These are phyloP conservation scores for Scleromitrula shiraiana DNA, from an alignment of 2,329 filamentous ascomycete species.

Conservation along the genomic window DNA sequence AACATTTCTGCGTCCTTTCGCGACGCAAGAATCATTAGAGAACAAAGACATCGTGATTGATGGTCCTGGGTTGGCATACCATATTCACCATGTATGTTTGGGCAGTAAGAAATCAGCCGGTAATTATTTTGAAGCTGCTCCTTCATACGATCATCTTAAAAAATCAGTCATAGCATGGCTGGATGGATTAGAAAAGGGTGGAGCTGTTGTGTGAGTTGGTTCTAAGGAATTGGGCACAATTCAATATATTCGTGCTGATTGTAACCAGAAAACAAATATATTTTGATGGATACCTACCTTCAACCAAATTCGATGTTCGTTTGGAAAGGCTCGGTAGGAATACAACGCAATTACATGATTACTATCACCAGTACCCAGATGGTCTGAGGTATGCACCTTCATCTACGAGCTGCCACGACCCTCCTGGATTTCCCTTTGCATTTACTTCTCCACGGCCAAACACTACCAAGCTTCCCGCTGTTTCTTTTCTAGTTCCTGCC, in stretches of 20 bases:
- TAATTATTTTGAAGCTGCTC: conserved; percentile 43
- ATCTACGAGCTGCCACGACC: neutral
- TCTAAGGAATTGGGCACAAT: neutral
- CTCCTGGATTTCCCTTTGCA: conserved; percentile 17
- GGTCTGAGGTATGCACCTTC: conserved; percentile 12
- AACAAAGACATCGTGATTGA: conserved; percentile 53
- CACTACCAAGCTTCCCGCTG: conserved; percentile 32
- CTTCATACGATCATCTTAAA: conserved; percentile 57
- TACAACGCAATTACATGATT: conserved; percentile 22
- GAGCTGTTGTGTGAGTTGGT: conserved; percentile 50
- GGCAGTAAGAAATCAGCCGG: conserved; percentile 30
- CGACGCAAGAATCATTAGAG: conserved; percentile 35
- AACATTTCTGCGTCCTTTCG: conserved; percentile 45
- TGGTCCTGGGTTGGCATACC: conserved; percentile 70
- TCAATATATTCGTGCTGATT: conserved; percentile 11
- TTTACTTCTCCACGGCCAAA: conserved; percentile 14
- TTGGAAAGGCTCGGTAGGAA: conserved; percentile 18
- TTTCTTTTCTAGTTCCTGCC: conserved; percentile 68
- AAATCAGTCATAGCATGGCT: conserved; percentile 54
- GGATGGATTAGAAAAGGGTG: conserved; percentile 44
- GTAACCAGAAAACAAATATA: conserved; percentile 56
- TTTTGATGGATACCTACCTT: conserved; percentile 78
- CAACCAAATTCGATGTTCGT: conserved; percentile 24
- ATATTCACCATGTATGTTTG: conserved; percentile 55
- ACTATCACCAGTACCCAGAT: conserved; percentile 16